Conservation (phyloP, 179 eudicot genomes). For the Beta macrorhiza region DNA sequence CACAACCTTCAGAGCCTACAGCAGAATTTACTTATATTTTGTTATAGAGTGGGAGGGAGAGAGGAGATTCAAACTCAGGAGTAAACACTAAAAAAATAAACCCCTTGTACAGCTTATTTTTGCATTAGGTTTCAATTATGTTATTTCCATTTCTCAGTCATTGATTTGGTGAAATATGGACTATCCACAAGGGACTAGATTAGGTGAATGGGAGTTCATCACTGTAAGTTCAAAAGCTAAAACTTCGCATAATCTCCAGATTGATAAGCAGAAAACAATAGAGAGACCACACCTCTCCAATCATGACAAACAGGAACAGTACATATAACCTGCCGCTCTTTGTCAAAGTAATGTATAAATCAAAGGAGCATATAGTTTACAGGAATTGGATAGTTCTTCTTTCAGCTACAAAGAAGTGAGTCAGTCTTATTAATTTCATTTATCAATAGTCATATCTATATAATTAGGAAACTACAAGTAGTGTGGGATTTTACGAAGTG, state of each 20-base stretch:
- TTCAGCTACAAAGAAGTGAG: no score
- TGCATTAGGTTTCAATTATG: not conserved
- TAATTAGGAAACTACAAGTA: no score
- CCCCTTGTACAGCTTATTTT: not conserved
- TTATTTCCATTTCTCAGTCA: not conserved
- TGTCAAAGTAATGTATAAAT: not conserved
- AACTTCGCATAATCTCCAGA: not conserved
- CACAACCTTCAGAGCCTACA: constrained; percentile 60
- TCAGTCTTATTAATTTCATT: no score
- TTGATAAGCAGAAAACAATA: not conserved
- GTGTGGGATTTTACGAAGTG: no score
- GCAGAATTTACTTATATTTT: not conserved
- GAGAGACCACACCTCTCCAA: not conserved
- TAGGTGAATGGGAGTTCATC: not conserved
- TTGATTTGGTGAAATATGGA: not conserved
- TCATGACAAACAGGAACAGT: not conserved
- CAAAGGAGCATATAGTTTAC: not conserved
- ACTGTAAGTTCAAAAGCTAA: not conserved
- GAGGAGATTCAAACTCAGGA: not conserved
- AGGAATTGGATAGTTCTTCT: no score
- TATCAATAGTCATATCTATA: no score
- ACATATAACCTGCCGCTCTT: not conserved
- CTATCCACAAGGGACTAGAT: not conserved
- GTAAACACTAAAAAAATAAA: not conserved
- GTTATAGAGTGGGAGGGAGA: not conserved